Percentiles rank a stretch among this genome's conserved stretches.
Conservation (phyloP, 2,329 filamentous ascomycete species). For the Botrytis fabae region DNA sequence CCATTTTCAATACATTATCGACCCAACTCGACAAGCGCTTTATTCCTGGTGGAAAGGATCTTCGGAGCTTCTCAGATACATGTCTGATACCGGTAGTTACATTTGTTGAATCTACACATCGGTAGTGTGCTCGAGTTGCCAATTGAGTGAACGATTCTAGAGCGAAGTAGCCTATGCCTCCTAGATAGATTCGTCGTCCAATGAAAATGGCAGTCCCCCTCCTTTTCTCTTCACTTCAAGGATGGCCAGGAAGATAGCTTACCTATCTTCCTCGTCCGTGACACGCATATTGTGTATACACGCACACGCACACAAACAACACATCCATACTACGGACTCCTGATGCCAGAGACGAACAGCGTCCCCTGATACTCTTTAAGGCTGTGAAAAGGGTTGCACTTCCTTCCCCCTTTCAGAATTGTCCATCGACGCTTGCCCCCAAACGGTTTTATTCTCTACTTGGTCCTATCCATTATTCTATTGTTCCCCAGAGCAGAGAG, state of each 20-base stretch:
- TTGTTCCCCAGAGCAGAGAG: not conserved
- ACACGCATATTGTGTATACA: not conserved
- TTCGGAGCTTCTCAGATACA: not conserved
- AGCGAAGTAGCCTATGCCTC: not conserved
- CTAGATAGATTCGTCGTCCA: not conserved
- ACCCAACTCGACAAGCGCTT: not conserved
- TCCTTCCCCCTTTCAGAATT: constrained; percentile 15
- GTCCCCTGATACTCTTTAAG: not conserved
- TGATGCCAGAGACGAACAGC: not conserved
- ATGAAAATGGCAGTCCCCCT: not conserved
- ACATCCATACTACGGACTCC: not conserved
- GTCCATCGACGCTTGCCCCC: constrained; percentile 15
- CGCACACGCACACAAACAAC: not conserved
- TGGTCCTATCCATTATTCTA: not conserved
- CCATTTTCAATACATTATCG: not conserved
- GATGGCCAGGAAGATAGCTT: not conserved
- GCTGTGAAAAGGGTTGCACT: constrained; percentile 1
- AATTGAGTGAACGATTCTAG: not conserved
- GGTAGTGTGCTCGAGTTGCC: not conserved
- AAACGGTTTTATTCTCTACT: not conserved
- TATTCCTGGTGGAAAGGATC: not conserved
- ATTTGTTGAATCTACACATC: not conserved
- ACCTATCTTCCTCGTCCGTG: constrained; percentile 9
- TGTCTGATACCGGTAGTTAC: not conserved
- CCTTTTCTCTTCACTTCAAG: not conserved